phyloP scores from a whole-genome alignment of 2,329 filamentous ascomycete genomes.

The Biscogniauxia mediterranea region DNA sequence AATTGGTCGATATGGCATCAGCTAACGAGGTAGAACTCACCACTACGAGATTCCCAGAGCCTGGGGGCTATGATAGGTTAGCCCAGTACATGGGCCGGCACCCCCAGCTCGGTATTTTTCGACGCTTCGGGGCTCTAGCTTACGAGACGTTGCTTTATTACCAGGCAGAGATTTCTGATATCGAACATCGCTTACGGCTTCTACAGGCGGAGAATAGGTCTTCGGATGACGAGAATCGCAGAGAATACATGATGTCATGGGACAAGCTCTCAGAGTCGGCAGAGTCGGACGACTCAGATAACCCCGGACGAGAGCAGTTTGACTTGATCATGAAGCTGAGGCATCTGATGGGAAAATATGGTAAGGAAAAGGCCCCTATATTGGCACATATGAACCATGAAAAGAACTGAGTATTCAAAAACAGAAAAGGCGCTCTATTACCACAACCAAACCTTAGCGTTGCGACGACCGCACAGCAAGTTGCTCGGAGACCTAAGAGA shows the following conservation, averaged over 20 bases:
- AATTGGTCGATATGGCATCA: neutral
- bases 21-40: neutral
- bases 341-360: conserved; percentile 11
- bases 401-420: neutral
- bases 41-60: neutral
- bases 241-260: neutral
- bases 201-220: neutral
- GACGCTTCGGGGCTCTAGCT: conserved; percentile 9
- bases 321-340: conserved; percentile 15
- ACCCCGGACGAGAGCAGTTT: conserved; percentile 7
- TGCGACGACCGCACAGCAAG: conserved; percentile 10
- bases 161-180: conserved; percentile 11
- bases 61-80: conserved; percentile 10
- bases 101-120: conserved; percentile 11
- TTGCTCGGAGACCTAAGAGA: conserved; percentile 11
- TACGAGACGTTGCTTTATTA: conserved; percentile 10
- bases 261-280: conserved; percentile 6
- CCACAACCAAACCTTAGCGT: neutral
- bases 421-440: conserved; percentile 8
- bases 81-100: conserved; percentile 11
- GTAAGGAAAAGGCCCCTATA: conserved; percentile 1
- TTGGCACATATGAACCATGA: neutral
- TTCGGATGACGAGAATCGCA: neutral
- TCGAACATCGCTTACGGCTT: conserved; percentile 4
- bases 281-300: neutral